phyloP scores from a whole-genome alignment of 306 rosid genomes.

The Luffa acutangula region DNA sequence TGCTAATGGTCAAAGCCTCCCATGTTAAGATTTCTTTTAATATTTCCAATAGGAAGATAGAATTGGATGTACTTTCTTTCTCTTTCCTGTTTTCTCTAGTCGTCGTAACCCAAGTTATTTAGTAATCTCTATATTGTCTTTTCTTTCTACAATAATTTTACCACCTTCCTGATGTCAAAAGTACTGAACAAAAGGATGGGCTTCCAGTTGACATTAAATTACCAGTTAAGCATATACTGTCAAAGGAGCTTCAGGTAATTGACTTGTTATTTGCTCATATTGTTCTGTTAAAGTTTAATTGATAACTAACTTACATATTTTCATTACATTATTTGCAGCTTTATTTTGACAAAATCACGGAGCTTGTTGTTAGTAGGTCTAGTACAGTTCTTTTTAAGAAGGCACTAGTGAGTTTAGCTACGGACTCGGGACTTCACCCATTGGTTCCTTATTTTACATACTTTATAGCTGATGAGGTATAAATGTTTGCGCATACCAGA shows the following conservation, averaged over 20 bases:
- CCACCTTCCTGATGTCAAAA: conserved; percentile 57
- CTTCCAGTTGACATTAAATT: conserved; percentile 63
- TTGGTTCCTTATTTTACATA: conserved; percentile 78
- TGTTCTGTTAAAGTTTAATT: neutral
- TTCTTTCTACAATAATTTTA: conserved; percentile 31
- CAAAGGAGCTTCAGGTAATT: conserved; percentile 84
- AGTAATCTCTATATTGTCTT: neutral
- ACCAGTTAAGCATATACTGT: conserved; percentile 75
- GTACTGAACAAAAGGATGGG: conserved; percentile 50
- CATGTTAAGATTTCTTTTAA: neutral
- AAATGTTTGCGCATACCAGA: conserved; percentile 3
- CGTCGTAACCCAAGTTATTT: conserved; percentile 6
- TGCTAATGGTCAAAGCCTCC: neutral
- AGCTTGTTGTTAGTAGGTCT: conserved; percentile 48
- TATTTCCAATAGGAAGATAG: neutral
- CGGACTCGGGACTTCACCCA: conserved; percentile 93
- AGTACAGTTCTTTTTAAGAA: conserved; percentile 49
- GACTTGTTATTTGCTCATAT: neutral
- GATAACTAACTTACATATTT: conserved; percentile 10
- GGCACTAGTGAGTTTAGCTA: conserved; percentile 75
- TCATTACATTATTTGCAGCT: conserved; percentile 43
- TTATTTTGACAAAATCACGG: conserved; percentile 73
- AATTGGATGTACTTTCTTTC: neutral
- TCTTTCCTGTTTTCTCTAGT: neutral
- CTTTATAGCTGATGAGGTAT: conserved; percentile 88